These are phyloP conservation scores for Suillus paluster DNA, from an alignment of 768 basidiomycete species.

Conservation along the genomic window DNA sequence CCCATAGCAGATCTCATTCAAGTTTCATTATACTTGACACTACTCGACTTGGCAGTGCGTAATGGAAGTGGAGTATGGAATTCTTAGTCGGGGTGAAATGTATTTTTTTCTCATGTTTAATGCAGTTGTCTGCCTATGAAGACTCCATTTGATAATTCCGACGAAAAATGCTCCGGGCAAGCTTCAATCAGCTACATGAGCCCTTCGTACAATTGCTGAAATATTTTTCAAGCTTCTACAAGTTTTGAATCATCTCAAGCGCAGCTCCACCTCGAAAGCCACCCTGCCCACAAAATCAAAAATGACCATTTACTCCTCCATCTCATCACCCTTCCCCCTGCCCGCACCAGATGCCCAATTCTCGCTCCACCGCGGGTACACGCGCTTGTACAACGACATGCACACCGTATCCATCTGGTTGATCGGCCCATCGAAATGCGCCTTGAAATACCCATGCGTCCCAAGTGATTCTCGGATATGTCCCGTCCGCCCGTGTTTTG, in stretches of 20 bases:
- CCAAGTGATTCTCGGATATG: slow-evolving; percentile 93
- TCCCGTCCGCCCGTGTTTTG: slow-evolving; percentile 87
- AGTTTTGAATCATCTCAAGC: not conserved
- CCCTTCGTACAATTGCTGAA: not conserved
- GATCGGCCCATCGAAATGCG: slow-evolving; percentile 90
- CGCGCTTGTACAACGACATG: slow-evolving; percentile 93
- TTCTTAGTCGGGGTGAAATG: not conserved
- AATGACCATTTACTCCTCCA: slow-evolving; percentile 22
- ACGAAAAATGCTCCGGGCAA: not conserved
- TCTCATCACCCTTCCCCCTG: slow-evolving; percentile 25
- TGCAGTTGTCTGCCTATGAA: not conserved
- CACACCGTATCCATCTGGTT: slow-evolving; percentile 97
- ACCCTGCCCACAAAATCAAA: not conserved
- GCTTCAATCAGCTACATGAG: not conserved
- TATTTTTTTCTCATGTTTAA: not conserved
- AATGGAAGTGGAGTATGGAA: not conserved
- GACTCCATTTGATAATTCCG: not conserved
- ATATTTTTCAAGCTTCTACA: not conserved
- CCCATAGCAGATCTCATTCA: not conserved
- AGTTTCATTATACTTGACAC: not conserved
- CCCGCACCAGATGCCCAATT: slow-evolving; percentile 43
- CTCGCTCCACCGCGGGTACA: slow-evolving; percentile 86
- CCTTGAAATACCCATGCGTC: slow-evolving; percentile 98
- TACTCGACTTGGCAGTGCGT: not conserved
- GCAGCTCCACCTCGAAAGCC: not conserved